phyloP scores from a whole-genome alignment of 352 stramenopile species.

The Pythium vanterpoolii region DNA sequence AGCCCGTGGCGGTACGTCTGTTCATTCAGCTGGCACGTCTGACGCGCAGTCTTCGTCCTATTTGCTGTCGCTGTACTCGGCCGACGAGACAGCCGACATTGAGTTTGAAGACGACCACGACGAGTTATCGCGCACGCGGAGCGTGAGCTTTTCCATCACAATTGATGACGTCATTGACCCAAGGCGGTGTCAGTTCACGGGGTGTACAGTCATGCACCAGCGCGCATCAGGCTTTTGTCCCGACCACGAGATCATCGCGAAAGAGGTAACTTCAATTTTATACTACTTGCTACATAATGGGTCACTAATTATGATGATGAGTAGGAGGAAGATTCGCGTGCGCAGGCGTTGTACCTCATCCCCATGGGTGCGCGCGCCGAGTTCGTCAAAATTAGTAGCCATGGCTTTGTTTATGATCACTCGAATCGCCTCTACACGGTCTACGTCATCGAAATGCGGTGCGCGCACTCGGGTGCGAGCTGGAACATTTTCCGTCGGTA shows the following conservation, averaged over 20 bases:
- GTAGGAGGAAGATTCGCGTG: constrained; percentile 70
- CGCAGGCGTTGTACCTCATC: constrained; percentile 79
- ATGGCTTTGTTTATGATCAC: constrained; percentile 73
- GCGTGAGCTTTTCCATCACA: constrained; percentile 44
- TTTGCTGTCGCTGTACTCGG: constrained; percentile 71
- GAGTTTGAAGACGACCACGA: constrained; percentile 60
- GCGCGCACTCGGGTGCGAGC: constrained; percentile 60
- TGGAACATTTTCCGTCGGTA: constrained; percentile 86
- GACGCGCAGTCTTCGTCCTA: constrained; percentile 57
- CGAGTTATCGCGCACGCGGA: constrained; percentile 34
- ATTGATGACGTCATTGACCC: constrained; percentile 48
- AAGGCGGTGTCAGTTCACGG: constrained; percentile 44
- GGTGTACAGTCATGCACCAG: constrained; percentile 62
- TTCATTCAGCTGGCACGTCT: background rate
- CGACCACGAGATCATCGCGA: constrained; percentile 76
- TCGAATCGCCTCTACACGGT: constrained; percentile 79
- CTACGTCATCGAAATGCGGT: constrained; percentile 78
- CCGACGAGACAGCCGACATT: constrained; percentile 78
- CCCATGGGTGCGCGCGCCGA: constrained; percentile 58
- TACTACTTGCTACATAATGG: no score
- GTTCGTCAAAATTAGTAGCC: constrained; percentile 72
- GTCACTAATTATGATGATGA: no score
- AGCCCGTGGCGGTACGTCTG: no score
- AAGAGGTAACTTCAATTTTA: constrained; percentile 38
- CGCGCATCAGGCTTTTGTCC: constrained; percentile 67